Evolutionary conservation across 495 filamentous ascomycete species (phyloP).

Genomic region (Glonium stellatum): DNA sequence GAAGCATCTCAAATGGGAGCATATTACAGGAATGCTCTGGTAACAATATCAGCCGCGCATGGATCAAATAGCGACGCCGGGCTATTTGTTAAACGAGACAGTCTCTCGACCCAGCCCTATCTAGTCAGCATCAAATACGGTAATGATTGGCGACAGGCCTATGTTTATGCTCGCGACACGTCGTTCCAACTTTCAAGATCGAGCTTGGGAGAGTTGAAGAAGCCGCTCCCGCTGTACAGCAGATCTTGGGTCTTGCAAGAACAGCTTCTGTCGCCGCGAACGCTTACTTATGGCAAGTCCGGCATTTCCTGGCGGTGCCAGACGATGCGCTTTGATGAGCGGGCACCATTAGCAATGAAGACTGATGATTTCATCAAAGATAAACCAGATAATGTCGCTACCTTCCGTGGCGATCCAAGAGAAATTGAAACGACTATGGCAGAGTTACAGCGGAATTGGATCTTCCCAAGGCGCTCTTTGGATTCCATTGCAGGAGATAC

Average conservation of each 20-base stretch:
- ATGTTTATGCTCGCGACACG: slow-evolving; percentile 6
- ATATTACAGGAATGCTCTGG: slow-evolving; percentile 2
- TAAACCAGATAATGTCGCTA: background rate
- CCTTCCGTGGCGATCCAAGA: slow-evolving; percentile 2
- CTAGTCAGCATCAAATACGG: slow-evolving; percentile 1
- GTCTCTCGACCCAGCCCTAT: slow-evolving; percentile 2
- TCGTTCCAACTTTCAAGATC: slow-evolving; percentile 8
- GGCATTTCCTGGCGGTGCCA: slow-evolving; percentile 8
- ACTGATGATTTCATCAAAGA: slow-evolving; percentile 5
- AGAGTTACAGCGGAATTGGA: slow-evolving; percentile 5
- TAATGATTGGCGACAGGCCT: slow-evolving; percentile 3
- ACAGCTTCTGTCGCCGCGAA: background rate
- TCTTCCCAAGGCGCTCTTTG: background rate
- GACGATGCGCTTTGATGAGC: slow-evolving; percentile 7
- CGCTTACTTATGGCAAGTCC: slow-evolving; percentile 1
- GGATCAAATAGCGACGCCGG: slow-evolving; percentile 3
- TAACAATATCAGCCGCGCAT: slow-evolving; percentile 3
- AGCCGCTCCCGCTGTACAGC: slow-evolving; percentile 5
- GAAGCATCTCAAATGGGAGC: no score
- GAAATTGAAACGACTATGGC: slow-evolving; percentile 3
- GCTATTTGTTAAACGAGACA: background rate
- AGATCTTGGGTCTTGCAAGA: slow-evolving; percentile 6
- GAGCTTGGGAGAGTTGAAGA: background rate
- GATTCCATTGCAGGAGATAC: background rate
- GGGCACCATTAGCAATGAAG: slow-evolving; percentile 2